A percentile compares a stretch with the other conserved stretches of the same genome.
These are phyloP conservation scores for Sugiyamaella japonica DNA, from an alignment of 1,139 yeast species.

Conservation along the genomic window DNA sequence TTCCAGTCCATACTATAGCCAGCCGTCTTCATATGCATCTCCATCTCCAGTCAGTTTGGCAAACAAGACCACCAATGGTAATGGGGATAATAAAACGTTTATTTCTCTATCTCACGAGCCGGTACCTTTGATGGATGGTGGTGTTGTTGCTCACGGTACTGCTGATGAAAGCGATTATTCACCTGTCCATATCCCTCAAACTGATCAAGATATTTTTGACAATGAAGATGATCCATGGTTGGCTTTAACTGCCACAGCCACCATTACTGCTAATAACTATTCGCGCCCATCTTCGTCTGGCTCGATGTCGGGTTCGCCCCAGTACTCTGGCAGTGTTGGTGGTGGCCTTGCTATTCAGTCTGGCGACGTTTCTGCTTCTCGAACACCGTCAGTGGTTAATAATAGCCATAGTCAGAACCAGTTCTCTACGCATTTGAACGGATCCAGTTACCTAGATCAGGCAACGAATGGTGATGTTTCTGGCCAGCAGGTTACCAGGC, in stretches of 20 bases:
- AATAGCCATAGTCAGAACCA: not conserved
- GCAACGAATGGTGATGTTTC: not conserved
- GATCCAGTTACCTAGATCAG: not conserved
- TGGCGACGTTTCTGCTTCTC: not conserved
- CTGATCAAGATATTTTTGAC: constrained; percentile 6
- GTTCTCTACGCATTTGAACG: not conserved
- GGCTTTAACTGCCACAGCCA: constrained; percentile 14
- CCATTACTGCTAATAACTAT: constrained; percentile 12
- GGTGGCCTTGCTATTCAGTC: not conserved
- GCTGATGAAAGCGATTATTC: not conserved
- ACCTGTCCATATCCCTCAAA: constrained; percentile 1
- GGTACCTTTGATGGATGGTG: not conserved
- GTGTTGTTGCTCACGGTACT: not conserved
- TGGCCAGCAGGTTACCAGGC: not conserved
- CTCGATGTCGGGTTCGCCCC: constrained; percentile 11
- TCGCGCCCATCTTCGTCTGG: constrained; percentile 6
- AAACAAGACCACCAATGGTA: no score
- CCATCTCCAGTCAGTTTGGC: constrained; percentile 9
- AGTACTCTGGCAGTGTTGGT: not conserved
- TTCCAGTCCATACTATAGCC: constrained; percentile 13
- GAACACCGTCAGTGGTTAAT: not conserved
- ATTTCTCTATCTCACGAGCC: constrained; percentile 9
- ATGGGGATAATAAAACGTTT: not conserved
- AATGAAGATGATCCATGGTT: constrained; percentile 12
- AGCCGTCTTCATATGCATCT: constrained; percentile 12